A percentile compares a stretch with the other conserved stretches of the same genome.
Conservation (phyloP, 176 grass and related monocot species). For the Pontederia crassipes region DNA sequence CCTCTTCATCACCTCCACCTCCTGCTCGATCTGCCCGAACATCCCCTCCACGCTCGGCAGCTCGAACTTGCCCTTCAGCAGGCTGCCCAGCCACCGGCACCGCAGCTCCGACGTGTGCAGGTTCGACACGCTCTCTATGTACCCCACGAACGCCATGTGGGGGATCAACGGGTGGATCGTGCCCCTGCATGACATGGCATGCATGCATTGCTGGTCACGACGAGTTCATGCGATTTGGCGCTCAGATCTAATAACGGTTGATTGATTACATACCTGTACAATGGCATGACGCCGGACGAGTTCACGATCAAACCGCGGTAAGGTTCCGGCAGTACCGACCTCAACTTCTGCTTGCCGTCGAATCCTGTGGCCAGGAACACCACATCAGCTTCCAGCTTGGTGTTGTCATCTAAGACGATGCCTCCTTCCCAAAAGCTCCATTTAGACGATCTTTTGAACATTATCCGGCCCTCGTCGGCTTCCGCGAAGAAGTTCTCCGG, state of each 20-base stretch:
- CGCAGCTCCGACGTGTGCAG: conserved; percentile 94
- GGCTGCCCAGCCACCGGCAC: conserved; percentile 75
- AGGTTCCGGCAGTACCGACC: conserved; percentile 48
- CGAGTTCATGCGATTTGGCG: neutral
- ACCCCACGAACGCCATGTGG: conserved; percentile 96
- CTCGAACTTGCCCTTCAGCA: conserved; percentile 45
- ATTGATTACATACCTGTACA: conserved; percentile 43
- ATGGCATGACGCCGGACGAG: conserved; percentile 66
- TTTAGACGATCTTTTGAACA: conserved; percentile 35
- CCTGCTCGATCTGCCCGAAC: conserved; percentile 38
- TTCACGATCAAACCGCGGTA: conserved; percentile 46
- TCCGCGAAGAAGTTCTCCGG: conserved; percentile 89
- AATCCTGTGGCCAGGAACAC: conserved; percentile 94
- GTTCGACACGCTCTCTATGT: conserved; percentile 98
- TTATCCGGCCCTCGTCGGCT: conserved; percentile 53
- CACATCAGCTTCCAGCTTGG: conserved; percentile 68
- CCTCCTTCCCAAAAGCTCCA: conserved; percentile 84
- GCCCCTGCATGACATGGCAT: conserved; percentile 26
- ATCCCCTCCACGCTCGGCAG: conserved; percentile 50
- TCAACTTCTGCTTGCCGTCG: conserved; percentile 90
- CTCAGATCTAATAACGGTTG: too few relatives aligned
- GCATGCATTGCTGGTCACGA: neutral
- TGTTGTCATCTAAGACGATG: conserved; percentile 55
- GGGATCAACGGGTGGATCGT: conserved; percentile 88
- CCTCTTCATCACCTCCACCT: conserved; percentile 72